These are phyloP conservation scores for Cerrena zonata DNA, from an alignment of 1,284 basidiomycete species.

Conservation along the genomic window DNA sequence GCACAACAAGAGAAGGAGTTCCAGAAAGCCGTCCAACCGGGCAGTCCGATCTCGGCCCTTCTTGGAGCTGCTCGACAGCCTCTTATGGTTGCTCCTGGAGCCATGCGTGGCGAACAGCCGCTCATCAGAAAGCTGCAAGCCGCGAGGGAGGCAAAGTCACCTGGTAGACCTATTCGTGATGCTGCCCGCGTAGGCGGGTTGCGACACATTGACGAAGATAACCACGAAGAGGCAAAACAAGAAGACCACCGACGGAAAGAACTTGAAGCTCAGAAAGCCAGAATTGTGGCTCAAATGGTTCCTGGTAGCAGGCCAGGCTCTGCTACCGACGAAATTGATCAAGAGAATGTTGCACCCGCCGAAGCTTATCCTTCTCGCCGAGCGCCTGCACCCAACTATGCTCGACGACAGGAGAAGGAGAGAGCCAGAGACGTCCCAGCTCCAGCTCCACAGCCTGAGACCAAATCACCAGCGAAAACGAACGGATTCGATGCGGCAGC, in stretches of 20 bases:
- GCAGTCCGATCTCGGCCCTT: constrained; percentile 88
- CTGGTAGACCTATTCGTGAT: constrained; percentile 31
- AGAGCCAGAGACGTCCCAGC: constrained; percentile 24
- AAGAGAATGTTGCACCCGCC: constrained; percentile 38
- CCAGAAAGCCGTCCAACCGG: constrained; percentile 91
- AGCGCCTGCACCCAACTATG: constrained; percentile 8
- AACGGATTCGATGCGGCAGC: constrained; percentile 65
- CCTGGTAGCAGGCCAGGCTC: constrained; percentile 27
- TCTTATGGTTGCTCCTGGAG: constrained; percentile 62
- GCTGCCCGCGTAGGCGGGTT: constrained; percentile 37
- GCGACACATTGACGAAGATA: constrained; percentile 48
- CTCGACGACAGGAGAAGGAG: constrained; percentile 17
- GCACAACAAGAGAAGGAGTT: constrained; percentile 92
- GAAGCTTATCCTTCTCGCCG: constrained; percentile 10
- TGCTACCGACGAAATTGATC: constrained; percentile 28
- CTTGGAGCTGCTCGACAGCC: constrained; percentile 86
- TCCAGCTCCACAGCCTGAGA: background rate
- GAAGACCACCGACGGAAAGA: constrained; percentile 59
- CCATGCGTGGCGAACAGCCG: constrained; percentile 42
- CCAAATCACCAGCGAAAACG: background rate
- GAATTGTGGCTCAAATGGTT: constrained; percentile 87
- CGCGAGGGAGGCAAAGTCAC: constrained; percentile 38
- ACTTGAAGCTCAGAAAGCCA: constrained; percentile 78
- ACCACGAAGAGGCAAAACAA: constrained; percentile 27
- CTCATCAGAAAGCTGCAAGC: constrained; percentile 52